Base-by-base conservation (phyloP, 495 filamentous ascomycete species). In the Aspergillus saccharolyticus region DNA sequence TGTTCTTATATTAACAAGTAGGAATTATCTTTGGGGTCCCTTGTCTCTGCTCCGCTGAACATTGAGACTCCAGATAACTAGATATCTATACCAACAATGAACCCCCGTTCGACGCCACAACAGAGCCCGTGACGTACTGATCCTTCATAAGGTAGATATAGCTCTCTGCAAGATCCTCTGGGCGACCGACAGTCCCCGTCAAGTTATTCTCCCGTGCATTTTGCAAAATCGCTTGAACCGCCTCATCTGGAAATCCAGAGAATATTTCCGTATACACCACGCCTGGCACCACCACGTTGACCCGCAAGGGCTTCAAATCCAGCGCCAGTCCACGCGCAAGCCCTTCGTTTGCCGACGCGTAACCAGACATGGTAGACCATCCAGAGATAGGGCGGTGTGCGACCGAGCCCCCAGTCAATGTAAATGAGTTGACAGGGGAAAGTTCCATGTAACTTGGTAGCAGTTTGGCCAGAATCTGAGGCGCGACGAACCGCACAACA, bases 121-220 rank as follows among this genome's bases (percentile, higher is more conserved):
- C 15, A 19, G 46, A 69, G 16, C 82, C 84, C 12, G 81, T 83
- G 16, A 67, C 71, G 68, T 78, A 79, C 39, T 58, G 57, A 71
- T 89, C 84, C 65, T 78, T 82, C 83, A 89, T 81, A 8, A 80
- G 66, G 66, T 81, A 87, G 44, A 87, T 42, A 72, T 87, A 89
- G 33, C 80, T 77, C 74, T 89, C 83, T 0, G 81, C 85, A 4
- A 83, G 74, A 67, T 87, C 84, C 63, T 80, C 79, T 12, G 79
- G 73, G 59, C 55, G 58, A 0, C 74, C 86, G 28, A 81, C 59
- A 57, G 68, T 63, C 8, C 77, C 77, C 3, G 77, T 80, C 22
- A 79, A 64, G 46, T 61, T 64, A 54, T 59, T 62, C 42, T 57
- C 52, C 52, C 51, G 64, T 4, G 70, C 54, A 42, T 33, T 44